Percentiles rank a stretch among this genome's conserved stretches.
phyloP scores from a whole-genome alignment of 164 flowering plant genomes.

The Kingdonia uniflora region DNA sequence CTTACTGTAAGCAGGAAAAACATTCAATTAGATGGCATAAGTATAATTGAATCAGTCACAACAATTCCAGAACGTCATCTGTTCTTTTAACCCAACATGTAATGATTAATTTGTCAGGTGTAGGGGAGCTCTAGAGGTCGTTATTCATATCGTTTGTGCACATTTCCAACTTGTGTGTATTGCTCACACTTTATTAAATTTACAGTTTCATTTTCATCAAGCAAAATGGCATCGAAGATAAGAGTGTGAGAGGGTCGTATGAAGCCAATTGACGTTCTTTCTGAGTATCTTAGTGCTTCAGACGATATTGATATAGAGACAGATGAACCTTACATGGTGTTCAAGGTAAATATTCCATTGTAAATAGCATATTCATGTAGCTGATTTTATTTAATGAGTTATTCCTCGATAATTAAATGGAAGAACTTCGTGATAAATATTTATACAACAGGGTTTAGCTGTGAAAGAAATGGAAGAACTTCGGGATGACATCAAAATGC shows the following conservation, averaged over 20 bases:
- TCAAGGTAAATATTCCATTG: conserved; percentile 82
- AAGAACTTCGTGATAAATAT: too few species aligned
- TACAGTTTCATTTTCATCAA: conserved; percentile 98
- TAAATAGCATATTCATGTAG: too few species aligned
- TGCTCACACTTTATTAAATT: conserved; percentile 6
- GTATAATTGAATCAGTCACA: not conserved
- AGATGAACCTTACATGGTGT: conserved; percentile 89
- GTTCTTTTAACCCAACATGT: not conserved
- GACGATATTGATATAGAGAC: conserved; percentile 75
- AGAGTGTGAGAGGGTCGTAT: conserved; percentile 81
- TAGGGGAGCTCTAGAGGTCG: not conserved
- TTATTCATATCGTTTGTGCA: not conserved
- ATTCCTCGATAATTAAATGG: too few species aligned
- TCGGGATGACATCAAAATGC: conserved; percentile 86
- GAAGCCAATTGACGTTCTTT: conserved; percentile 83
- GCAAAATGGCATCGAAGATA: conserved; percentile 84
- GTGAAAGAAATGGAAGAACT: conserved; percentile 95
- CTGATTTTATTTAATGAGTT: too few species aligned
- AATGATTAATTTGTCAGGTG: too few species aligned
- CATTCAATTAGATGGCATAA: not conserved
- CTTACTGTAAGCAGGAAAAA: too few species aligned
- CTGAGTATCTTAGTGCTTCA: conserved; percentile 67
- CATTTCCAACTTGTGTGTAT: conserved; percentile 10
- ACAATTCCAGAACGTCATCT: not conserved
- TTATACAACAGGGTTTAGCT: conserved; percentile 80